Evolutionary conservation across 352 stramenopile genomes (phyloP).

Genomic region (Pelagophyceae sp.): DNA sequence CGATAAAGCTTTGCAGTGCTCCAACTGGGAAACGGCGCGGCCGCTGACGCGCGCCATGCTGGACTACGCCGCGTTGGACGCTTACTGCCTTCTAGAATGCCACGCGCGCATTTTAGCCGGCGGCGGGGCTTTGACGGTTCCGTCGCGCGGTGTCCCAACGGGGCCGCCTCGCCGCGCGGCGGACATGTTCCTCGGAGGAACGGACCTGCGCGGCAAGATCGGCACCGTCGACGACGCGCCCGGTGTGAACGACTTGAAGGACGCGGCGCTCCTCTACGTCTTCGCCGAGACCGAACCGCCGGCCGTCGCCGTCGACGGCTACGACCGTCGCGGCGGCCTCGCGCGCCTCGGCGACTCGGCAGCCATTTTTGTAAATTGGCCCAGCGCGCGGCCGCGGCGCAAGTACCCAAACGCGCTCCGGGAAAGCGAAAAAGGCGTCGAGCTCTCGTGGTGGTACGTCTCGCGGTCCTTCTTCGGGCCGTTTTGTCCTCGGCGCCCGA

Average conservation of each 20-base stretch:
- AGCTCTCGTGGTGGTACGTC: neutral
- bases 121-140: neutral
- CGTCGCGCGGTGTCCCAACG: neutral
- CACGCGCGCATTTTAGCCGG: neutral
- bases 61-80: constrained; percentile 10
- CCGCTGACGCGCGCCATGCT: neutral
- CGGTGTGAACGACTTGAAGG: neutral
- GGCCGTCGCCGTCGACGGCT: neutral
- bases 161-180: neutral
- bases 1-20: constrained; percentile 11
- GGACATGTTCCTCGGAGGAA: neutral
- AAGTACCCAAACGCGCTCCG: constrained; percentile 17
- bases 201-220: neutral
- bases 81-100: neutral
- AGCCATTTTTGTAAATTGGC: constrained; percentile 7
- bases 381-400: neutral
- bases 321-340: neutral
- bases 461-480: too few species aligned
- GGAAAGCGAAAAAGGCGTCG: neutral
- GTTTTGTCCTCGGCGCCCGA: too few species aligned
- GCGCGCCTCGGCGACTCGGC: neutral
- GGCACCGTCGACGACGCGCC: neutral
- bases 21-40: neutral
- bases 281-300: neutral
- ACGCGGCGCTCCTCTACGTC: neutral